These are phyloP conservation scores for Flaveria linearis DNA, from an alignment of 129 eudicot genomes.

Conservation along the genomic window DNA sequence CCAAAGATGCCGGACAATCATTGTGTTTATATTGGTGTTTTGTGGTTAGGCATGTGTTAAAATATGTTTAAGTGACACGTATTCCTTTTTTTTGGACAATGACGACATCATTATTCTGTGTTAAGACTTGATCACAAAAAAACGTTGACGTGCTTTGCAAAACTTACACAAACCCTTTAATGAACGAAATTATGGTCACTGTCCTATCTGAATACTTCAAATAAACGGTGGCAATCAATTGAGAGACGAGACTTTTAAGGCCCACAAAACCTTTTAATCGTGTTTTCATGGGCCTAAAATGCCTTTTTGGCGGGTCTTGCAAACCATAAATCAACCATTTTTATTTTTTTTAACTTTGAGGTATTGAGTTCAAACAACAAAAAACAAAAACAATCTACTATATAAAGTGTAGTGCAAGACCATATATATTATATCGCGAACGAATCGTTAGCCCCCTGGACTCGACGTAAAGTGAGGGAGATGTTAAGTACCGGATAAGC, in stretches of 20 bases:
- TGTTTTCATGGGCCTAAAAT: not conserved
- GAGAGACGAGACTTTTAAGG: not conserved
- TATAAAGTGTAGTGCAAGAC: no score
- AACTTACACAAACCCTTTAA: not conserved
- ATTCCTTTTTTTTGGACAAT: not conserved
- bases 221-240: no score
- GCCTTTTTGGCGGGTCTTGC: not conserved
- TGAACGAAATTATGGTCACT: not conserved
- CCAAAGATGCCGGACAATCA: slow-evolving; percentile 10
- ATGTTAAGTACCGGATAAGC: no score
- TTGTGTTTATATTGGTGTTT: slow-evolving; percentile 1
- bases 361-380: no score
- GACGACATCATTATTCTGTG: not conserved
- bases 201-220: not conserved
- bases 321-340: no score
- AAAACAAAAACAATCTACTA: no score
- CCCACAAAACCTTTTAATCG: not conserved
- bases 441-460: no score
- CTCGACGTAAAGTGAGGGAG: no score
- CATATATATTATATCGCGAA: no score
- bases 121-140: not conserved
- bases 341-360: no score
- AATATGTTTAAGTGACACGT: slow-evolving; percentile 7
- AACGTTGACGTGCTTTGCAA: not conserved
- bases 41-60: not conserved